Evolutionary conservation across 2,329 filamentous ascomycete species (phyloP).

Genomic region (Colletotrichum higginsianum): DNA sequence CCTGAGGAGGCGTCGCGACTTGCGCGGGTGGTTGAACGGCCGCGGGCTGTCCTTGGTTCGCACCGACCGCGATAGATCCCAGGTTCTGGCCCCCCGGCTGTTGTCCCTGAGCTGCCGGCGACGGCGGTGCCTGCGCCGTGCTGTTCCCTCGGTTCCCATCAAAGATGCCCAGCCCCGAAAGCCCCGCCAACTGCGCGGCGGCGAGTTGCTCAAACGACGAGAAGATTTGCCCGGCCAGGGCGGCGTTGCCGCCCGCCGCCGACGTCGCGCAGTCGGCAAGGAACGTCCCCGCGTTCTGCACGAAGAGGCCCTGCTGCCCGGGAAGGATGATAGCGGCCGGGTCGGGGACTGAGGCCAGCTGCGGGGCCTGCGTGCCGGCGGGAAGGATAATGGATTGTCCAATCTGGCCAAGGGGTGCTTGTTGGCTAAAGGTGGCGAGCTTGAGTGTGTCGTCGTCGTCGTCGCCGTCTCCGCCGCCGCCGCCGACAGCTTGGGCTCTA

Average conservation of each 20-base stretch:
- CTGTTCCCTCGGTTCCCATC: constrained; percentile 18
- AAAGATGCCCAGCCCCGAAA: constrained; percentile 42
- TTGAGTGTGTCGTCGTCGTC: constrained; percentile 24
- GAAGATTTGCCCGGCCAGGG: constrained; percentile 44
- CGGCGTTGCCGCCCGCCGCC: constrained; percentile 38
- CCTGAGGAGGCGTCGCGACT: constrained; percentile 6
- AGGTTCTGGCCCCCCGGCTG: constrained; percentile 13
- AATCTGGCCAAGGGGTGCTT: constrained; percentile 52
- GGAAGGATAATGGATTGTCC: constrained; percentile 55
- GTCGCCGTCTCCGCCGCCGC: constrained; percentile 42
- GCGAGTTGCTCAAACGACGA: constrained; percentile 50
- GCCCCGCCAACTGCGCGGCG: constrained; percentile 46
- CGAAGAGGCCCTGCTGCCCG: constrained; percentile 51
- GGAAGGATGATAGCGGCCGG: constrained; percentile 57
- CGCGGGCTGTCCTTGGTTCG: constrained; percentile 19
- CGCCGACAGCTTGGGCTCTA: constrained; percentile 43
- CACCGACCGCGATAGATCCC: constrained; percentile 28
- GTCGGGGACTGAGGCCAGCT: constrained; percentile 52
- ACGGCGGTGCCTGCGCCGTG: background rate
- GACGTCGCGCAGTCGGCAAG: constrained; percentile 52
- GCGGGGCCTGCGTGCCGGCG: constrained; percentile 50
- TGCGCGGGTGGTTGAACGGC: constrained; percentile 28
- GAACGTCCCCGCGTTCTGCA: constrained; percentile 53
- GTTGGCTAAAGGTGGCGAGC: constrained; percentile 49
- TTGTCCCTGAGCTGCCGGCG: constrained; percentile 1